Evolutionary conservation across 495 filamentous ascomycete species (phyloP).

Genomic region (Mytilinidion resinicola): DNA sequence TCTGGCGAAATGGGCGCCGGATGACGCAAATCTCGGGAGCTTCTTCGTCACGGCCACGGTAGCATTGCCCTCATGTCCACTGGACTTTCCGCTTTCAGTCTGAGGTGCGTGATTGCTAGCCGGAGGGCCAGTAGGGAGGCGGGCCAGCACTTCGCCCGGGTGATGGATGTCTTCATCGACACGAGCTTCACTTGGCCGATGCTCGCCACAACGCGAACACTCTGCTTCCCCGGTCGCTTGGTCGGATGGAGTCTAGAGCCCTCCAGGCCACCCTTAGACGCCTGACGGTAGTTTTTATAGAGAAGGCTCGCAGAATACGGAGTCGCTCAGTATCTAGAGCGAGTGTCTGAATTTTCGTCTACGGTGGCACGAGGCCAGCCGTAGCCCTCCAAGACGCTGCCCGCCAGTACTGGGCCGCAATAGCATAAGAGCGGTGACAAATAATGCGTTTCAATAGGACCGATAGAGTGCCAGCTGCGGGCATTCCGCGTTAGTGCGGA

Average conservation of each 20-base stretch:
- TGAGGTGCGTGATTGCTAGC: too few relatives aligned
- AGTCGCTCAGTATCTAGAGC: background rate
- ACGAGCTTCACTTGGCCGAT: too few relatives aligned
- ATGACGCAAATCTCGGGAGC: too few relatives aligned
- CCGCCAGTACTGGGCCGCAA: background rate
- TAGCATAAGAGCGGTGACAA: constrained; percentile 2
- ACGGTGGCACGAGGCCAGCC: background rate
- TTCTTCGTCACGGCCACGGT: too few relatives aligned
- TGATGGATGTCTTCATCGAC: too few relatives aligned
- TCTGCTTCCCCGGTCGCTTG: background rate
- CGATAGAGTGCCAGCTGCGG: background rate
- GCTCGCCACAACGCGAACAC: background rate
- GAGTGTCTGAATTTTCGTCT: background rate
- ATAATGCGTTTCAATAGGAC: background rate
- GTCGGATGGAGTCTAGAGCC: background rate
- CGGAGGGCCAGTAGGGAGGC: too few relatives aligned
- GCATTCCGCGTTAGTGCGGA: too few relatives aligned
- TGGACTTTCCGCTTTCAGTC: too few relatives aligned
- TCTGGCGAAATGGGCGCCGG: too few relatives aligned
- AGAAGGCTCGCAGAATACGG: background rate
- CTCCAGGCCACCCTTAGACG: background rate
- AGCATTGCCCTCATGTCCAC: too few relatives aligned
- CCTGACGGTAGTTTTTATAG: background rate
- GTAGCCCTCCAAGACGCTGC: background rate
- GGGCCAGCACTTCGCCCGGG: too few relatives aligned